phyloP scores from a whole-genome alignment of 768 basidiomycete species.

The Rhodotorula toruloides region DNA sequence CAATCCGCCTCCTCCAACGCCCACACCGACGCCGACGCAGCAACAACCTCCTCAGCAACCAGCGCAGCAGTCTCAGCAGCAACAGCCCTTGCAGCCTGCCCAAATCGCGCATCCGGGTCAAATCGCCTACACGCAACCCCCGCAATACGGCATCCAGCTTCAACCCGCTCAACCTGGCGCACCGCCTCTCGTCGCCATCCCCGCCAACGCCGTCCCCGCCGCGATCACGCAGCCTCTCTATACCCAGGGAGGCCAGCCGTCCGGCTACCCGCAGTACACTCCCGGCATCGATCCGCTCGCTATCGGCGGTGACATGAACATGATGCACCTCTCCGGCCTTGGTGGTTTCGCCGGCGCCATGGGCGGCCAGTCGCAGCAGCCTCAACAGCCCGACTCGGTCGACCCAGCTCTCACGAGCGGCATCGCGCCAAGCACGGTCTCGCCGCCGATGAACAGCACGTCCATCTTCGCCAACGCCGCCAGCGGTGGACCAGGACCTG shows the following conservation, averaged over 20 bases:
- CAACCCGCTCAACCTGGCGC: too few relatives aligned
- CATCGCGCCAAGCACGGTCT: background rate
- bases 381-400: conserved; percentile 1
- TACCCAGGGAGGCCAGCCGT: too few relatives aligned
- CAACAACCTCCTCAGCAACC: background rate
- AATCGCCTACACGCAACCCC: conserved; percentile 5
- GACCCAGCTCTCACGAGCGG: background rate
- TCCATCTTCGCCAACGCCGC: background rate
- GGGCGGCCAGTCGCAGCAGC: background rate
- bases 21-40: background rate
- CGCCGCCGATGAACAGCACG: background rate
- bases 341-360: too few relatives aligned
- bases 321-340: too few relatives aligned
- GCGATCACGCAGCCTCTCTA: too few relatives aligned
- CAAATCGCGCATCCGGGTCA: conserved; percentile 2
- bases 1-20: conserved; percentile 10
- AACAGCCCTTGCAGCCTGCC: background rate
- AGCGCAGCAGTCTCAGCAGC: background rate
- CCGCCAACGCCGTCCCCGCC: background rate
- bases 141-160: too few relatives aligned
- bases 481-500: background rate
- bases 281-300: too few relatives aligned
- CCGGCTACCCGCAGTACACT: too few relatives aligned
- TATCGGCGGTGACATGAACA: too few relatives aligned
- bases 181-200: background rate